A percentile compares a stretch with the other conserved stretches of the same genome.
These are phyloP conservation scores for Candida easanensis DNA, from an alignment of 805 yeast genomes.

Conservation along the genomic window DNA sequence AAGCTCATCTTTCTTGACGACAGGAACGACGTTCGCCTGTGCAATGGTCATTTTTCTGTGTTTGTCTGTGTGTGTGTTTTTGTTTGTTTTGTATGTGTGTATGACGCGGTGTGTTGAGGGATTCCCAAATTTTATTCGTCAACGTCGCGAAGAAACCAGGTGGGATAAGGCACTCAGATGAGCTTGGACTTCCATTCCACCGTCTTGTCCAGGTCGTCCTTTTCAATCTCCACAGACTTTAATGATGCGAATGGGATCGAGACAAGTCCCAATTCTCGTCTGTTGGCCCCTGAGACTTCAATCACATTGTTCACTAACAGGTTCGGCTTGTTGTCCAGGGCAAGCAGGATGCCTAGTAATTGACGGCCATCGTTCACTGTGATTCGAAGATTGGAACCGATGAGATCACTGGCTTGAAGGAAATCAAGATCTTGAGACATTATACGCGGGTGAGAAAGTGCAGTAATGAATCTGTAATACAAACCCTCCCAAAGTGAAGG, in stretches of 20 bases:
- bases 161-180: no score
- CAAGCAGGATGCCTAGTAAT: slow-evolving; percentile 22
- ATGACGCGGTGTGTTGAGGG: not conserved
- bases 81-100: not conserved
- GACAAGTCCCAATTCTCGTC: slow-evolving; percentile 24
- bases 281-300: slow-evolving; percentile 10
- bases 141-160: no score
- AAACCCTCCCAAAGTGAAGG: no score
- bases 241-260: slow-evolving; percentile 23
- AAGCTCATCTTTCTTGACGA: slow-evolving; percentile 12
- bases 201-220: slow-evolving; percentile 20
- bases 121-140: no score
- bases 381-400: slow-evolving; percentile 19
- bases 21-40: slow-evolving; percentile 22
- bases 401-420: slow-evolving; percentile 18
- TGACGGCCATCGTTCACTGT: slow-evolving; percentile 19
- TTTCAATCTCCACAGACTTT: slow-evolving; percentile 13
- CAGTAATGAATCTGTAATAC: no score
- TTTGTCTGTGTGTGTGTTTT: not conserved
- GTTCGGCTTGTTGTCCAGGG: slow-evolving; percentile 28
- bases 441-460: no score
- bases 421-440: slow-evolving; percentile 5
- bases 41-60: slow-evolving; percentile 18
- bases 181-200: slow-evolving; percentile 16
- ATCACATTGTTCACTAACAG: slow-evolving; percentile 21